phyloP scores from a whole-genome alignment of 192 early-diverging fungal species.

The Podila verticillata region DNA sequence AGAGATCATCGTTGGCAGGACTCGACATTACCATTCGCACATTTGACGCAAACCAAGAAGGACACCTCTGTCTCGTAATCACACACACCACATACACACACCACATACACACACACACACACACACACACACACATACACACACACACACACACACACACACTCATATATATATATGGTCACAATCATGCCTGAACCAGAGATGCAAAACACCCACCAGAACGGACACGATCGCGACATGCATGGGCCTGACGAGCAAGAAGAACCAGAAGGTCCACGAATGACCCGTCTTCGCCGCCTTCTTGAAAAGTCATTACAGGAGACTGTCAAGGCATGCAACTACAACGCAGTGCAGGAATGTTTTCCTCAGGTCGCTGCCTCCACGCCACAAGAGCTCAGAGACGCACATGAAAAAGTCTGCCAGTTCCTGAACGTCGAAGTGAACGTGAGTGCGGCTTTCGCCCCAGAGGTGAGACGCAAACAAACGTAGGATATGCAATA shows the following conservation, averaged over 20 bases:
- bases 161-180: too few relatives aligned
- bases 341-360: constrained; percentile 36
- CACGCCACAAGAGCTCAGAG: constrained; percentile 17
- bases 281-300: constrained; percentile 41
- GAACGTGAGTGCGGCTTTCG: constrained; percentile 11
- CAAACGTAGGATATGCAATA: neutral
- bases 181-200: too few relatives aligned
- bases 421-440: constrained; percentile 38
- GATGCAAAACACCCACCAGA: too few relatives aligned
- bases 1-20: too few relatives aligned
- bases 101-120: too few relatives aligned
- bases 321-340: constrained; percentile 45
- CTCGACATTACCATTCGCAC: too few relatives aligned
- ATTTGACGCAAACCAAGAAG: too few relatives aligned
- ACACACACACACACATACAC: too few relatives aligned
- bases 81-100: too few relatives aligned
- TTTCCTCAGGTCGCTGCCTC: constrained; percentile 19
- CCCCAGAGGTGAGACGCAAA: neutral
- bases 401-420: constrained; percentile 45
- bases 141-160: too few relatives aligned
- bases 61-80: too few relatives aligned
- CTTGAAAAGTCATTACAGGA: constrained; percentile 36
- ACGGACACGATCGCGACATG: neutral
- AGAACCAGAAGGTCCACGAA: constrained; percentile 39
- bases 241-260: constrained; percentile 8